Evolutionary conservation across 306 rosid species (phyloP).

Genomic region (Sechiopsis laciniata): DNA sequence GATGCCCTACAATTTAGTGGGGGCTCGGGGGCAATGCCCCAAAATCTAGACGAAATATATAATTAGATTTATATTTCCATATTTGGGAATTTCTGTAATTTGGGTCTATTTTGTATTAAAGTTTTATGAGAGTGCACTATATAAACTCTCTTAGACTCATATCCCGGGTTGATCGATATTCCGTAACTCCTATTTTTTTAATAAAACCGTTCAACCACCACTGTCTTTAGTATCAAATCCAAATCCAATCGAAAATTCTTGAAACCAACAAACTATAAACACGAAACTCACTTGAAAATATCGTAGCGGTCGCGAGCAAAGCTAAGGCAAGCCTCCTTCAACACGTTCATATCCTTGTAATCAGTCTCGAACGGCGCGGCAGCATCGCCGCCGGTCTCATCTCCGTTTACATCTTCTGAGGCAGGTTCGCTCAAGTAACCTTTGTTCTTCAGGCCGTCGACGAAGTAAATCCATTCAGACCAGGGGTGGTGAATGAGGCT

Average conservation of each 20-base stretch:
- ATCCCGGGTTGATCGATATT: too few species aligned
- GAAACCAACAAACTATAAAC: not conserved
- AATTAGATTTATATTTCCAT: too few species aligned
- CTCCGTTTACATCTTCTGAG: constrained; percentile 23
- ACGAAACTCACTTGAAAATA: constrained; percentile 45
- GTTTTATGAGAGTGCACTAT: not conserved
- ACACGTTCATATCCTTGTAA: constrained; percentile 44
- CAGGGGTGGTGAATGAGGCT: constrained; percentile 53
- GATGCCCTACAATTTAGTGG: too few species aligned
- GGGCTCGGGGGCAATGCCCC: too few species aligned
- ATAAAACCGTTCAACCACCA: not conserved
- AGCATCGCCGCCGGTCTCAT: constrained; percentile 9
- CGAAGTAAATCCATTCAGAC: constrained; percentile 90
- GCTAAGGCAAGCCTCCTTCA: constrained; percentile 71
- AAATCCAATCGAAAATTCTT: not conserved
- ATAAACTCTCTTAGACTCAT: not conserved
- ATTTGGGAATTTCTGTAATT: too few species aligned
- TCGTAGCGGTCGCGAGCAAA: constrained; percentile 88
- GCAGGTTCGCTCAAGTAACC: constrained; percentile 52
- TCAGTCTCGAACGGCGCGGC: constrained; percentile 20
- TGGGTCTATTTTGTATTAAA: too few species aligned
- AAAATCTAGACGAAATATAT: too few species aligned
- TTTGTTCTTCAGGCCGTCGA: constrained; percentile 55
- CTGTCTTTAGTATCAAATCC: not conserved
- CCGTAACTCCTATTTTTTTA: too few species aligned